Conservation (phyloP, 345 rosid species). For the Gossypium arboreum region DNA sequence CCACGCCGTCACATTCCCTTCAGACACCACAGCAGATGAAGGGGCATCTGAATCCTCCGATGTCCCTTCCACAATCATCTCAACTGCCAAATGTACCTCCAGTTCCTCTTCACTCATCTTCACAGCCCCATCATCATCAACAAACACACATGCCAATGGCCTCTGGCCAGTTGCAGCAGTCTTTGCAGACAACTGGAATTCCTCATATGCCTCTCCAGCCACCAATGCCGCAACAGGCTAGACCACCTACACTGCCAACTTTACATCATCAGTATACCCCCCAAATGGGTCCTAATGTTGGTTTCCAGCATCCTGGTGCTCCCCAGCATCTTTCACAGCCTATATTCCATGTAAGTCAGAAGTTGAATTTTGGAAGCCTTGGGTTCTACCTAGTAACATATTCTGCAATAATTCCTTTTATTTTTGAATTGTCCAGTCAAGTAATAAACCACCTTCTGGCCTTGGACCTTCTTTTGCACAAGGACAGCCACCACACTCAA, state of each 20-base stretch:
- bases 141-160: constrained; percentile 56
- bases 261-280: constrained; percentile 74
- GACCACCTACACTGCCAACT: constrained; percentile 44
- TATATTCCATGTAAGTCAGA: constrained; percentile 67
- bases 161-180: constrained; percentile 69
- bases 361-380: constrained; percentile 12
- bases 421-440: constrained; percentile 45
- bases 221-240: constrained; percentile 50
- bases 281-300: constrained; percentile 56
- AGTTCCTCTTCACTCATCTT: constrained; percentile 45
- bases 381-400: not conserved
- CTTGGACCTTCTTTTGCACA: constrained; percentile 60
- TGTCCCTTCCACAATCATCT: constrained; percentile 56
- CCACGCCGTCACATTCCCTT: constrained; percentile 50
- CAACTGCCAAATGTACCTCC: constrained; percentile 48
- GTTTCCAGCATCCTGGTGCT: constrained; percentile 62
- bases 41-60: constrained; percentile 52
- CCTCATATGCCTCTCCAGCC: constrained; percentile 64
- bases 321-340: constrained; percentile 78
- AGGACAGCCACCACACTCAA: constrained; percentile 59
- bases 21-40: constrained; percentile 62
- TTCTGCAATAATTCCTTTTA: constrained; percentile 10
- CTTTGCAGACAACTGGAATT: constrained; percentile 51
- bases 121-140: constrained; percentile 57
- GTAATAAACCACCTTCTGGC: constrained; percentile 50